A percentile compares a stretch with the other conserved stretches of the same genome.
Evolutionary conservation across 2,329 filamentous ascomycete species (phyloP).

Genomic region (Cladophialophora yegresii): DNA sequence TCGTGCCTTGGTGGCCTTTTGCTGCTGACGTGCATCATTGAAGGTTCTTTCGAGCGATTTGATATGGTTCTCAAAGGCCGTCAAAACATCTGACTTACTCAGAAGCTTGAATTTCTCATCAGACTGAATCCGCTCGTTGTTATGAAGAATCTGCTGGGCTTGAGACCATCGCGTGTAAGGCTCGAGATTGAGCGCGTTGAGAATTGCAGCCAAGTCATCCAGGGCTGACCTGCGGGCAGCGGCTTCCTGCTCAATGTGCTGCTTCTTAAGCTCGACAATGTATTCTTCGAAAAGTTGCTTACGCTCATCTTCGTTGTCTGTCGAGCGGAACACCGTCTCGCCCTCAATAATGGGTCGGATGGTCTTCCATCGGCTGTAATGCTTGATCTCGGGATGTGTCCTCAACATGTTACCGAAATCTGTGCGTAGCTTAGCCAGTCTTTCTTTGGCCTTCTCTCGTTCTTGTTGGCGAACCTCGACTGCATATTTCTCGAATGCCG

Average conservation of each 20-base stretch:
- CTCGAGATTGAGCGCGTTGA: conserved; percentile 79
- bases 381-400: conserved; percentile 93
- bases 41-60: conserved; percentile 86
- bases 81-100: conserved; percentile 85
- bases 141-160: conserved; percentile 78
- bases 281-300: conserved; percentile 94
- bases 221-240: conserved; percentile 75
- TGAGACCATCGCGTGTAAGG: conserved; percentile 95
- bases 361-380: conserved; percentile 96
- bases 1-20: conserved; percentile 77
- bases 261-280: conserved; percentile 77
- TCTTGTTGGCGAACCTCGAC: conserved; percentile 87
- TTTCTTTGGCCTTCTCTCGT: conserved; percentile 90
- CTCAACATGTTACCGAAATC: conserved; percentile 97
- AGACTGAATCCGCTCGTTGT: conserved; percentile 72
- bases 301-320: conserved; percentile 82
- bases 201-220: conserved; percentile 75
- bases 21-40: conserved; percentile 85
- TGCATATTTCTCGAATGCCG: conserved; percentile 93
- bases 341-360: conserved; percentile 90
- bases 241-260: conserved; percentile 73
- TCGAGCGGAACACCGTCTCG: conserved; percentile 92
- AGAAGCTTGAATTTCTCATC: conserved; percentile 85
- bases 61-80: conserved; percentile 92
- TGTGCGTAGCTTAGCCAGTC: conserved; percentile 83